These are phyloP conservation scores for Epichloe bromicola DNA, from an alignment of 2,329 filamentous ascomycete genomes.

Conservation along the genomic window DNA sequence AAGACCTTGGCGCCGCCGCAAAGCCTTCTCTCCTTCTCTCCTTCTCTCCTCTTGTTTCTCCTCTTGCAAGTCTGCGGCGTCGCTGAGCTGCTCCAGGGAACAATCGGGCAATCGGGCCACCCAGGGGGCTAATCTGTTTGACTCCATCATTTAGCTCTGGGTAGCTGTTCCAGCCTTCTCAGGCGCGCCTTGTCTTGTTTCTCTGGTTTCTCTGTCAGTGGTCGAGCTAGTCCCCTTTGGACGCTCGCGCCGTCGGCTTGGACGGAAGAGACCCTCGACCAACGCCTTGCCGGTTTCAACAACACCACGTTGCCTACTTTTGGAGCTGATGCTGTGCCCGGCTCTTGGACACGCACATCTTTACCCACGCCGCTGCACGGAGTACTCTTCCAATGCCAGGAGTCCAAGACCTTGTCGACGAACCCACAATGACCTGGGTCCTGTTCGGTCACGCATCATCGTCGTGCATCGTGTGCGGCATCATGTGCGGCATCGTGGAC, in stretches of 20 bases:
- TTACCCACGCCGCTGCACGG: neutral
- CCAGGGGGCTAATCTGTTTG: conserved; percentile 1
- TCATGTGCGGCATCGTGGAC: neutral
- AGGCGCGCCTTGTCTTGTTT: neutral
- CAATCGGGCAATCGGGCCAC: neutral
- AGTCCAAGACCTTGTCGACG: neutral
- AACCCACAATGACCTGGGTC: neutral
- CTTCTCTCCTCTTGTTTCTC: no score
- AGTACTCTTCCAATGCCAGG: neutral
- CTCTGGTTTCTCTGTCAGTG: neutral
- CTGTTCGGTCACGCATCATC: neutral
- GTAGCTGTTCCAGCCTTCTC: neutral
- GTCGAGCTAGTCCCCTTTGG: neutral
- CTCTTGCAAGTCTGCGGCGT: neutral
- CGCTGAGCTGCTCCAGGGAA: neutral
- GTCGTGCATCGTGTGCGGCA: neutral
- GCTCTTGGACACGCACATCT: neutral
- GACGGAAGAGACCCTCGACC: neutral
- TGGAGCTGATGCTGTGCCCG: neutral
- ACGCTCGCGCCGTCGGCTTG: neutral
- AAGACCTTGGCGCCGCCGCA: neutral
- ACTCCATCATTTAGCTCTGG: conserved; percentile 1
- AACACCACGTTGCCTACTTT: neutral
- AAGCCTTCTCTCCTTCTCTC: neutral
- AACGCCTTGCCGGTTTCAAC: conserved; percentile 2